phyloP scores from a whole-genome alignment of 192 early-diverging fungal species.

The Backusella tarrabulga region DNA sequence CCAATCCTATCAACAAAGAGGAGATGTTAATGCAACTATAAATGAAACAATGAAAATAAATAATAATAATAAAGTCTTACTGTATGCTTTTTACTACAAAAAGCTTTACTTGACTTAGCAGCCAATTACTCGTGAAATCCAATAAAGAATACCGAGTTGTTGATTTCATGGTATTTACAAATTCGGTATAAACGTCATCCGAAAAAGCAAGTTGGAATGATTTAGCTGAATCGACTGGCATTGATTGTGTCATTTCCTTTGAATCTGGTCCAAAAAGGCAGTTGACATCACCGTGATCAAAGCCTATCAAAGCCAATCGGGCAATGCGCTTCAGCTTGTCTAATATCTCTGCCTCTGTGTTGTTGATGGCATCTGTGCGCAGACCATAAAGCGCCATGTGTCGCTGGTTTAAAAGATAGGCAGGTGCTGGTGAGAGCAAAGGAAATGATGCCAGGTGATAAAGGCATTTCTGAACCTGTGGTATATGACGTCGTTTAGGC shows the following conservation, averaged over 20 bases:
- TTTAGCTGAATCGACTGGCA: constrained; percentile 33
- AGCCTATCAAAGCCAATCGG: constrained; percentile 15
- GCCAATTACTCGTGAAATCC: constrained; percentile 45
- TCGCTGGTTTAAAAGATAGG: constrained; percentile 49
- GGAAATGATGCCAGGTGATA: constrained; percentile 49
- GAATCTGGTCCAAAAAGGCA: constrained; percentile 24
- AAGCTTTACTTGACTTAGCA: constrained; percentile 40
- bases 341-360: constrained; percentile 14
- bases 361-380: background rate
- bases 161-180: constrained; percentile 34
- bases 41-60: too few species aligned
- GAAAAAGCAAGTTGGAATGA: constrained; percentile 33
- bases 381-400: constrained; percentile 33
- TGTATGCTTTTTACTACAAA: constrained; percentile 51
- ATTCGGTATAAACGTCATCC: constrained; percentile 31
- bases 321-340: constrained; percentile 20
- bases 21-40: too few species aligned
- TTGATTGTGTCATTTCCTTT: constrained; percentile 40
- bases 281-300: background rate
- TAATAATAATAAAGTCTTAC: constrained; percentile 1
- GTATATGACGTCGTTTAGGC: constrained; percentile 27
- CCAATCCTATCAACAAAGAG: constrained; percentile 36
- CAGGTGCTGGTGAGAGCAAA: constrained; percentile 29
- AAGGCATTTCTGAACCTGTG: constrained; percentile 41
- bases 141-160: constrained; percentile 47